Percentiles rank a stretch among this genome's conserved stretches.
Conservation (phyloP, 352 stramenopile species). For the Phytophthora fragariaefolia region DNA sequence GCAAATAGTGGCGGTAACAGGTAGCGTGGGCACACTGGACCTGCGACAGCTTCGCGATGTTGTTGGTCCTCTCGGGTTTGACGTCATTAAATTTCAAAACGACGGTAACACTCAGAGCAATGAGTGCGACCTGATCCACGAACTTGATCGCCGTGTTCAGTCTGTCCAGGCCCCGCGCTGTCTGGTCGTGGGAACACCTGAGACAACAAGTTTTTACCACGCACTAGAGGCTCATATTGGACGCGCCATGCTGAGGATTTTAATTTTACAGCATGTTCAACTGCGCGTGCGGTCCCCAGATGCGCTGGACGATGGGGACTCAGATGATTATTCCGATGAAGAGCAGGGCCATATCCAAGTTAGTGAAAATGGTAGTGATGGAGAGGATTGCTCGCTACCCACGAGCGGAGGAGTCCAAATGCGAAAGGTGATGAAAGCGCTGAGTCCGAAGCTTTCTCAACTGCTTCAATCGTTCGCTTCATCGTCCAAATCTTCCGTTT, state of each 20-base stretch:
- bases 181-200: conserved; percentile 40
- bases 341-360: conserved; percentile 29
- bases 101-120: conserved; percentile 5
- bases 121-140: conserved; percentile 3
- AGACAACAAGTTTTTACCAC: conserved; percentile 43
- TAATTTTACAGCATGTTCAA: conserved; percentile 54
- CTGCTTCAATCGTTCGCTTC: conserved; percentile 39
- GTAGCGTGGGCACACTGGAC: conserved; percentile 29
- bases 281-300: conserved; percentile 21
- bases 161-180: conserved; percentile 34
- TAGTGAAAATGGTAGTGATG: conserved; percentile 17
- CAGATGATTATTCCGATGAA: conserved; percentile 60
- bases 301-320: conserved; percentile 26
- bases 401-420: conserved; percentile 25
- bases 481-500: conserved; percentile 27
- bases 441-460: conserved; percentile 40
- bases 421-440: conserved; percentile 30
- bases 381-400: conserved; percentile 17
- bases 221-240: conserved; percentile 41
- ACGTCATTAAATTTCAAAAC: conserved; percentile 33
- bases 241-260: conserved; percentile 36
- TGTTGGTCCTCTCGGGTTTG: conserved; percentile 27
- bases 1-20: conserved; percentile 38
- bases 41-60: conserved; percentile 22
- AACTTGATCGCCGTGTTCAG: conserved; percentile 35